phyloP scores from a whole-genome alignment of 1,284 basidiomycete genomes.

The Rugosomyces carneus region DNA sequence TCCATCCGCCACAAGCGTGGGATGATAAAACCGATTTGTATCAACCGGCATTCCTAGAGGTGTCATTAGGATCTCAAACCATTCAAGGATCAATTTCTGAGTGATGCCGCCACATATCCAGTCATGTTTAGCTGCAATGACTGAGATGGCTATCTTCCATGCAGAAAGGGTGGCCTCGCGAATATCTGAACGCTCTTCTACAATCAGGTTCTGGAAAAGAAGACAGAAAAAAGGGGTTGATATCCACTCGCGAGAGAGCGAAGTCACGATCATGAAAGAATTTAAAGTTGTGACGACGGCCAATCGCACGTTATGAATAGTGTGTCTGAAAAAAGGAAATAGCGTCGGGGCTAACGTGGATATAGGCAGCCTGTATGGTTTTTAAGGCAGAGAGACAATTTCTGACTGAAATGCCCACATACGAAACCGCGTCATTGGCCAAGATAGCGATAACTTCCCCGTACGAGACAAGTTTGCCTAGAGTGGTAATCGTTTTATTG shows the following conservation, averaged over 20 bases:
- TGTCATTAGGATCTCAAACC: slow-evolving; percentile 89
- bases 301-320: slow-evolving; percentile 89
- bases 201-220: slow-evolving; percentile 91
- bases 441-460: slow-evolving; percentile 77
- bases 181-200: slow-evolving; percentile 87
- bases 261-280: slow-evolving; percentile 77
- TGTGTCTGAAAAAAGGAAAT: slow-evolving; percentile 97
- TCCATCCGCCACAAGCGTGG: slow-evolving; percentile 42
- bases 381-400: slow-evolving; percentile 8
- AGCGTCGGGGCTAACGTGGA: slow-evolving; percentile 79
- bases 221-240: slow-evolving; percentile 73
- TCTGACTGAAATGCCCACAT: slow-evolving; percentile 26
- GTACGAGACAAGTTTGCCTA: slow-evolving; percentile 79
- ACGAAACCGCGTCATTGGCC: slow-evolving; percentile 63
- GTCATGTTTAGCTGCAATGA: slow-evolving; percentile 40
- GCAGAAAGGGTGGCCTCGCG: slow-evolving; percentile 74
- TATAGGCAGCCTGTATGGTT: slow-evolving; percentile 59
- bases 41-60: slow-evolving; percentile 85
- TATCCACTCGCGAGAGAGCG: slow-evolving; percentile 83
- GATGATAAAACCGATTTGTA: slow-evolving; percentile 64
- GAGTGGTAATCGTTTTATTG: neutral
- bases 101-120: slow-evolving; percentile 48
- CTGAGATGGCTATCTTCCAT: slow-evolving; percentile 70
- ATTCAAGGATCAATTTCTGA: slow-evolving; percentile 59
- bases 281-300: slow-evolving; percentile 89